Conservation (phyloP, 2,329 filamentous ascomycete genomes). For the Aurifilum marmelostoma region DNA sequence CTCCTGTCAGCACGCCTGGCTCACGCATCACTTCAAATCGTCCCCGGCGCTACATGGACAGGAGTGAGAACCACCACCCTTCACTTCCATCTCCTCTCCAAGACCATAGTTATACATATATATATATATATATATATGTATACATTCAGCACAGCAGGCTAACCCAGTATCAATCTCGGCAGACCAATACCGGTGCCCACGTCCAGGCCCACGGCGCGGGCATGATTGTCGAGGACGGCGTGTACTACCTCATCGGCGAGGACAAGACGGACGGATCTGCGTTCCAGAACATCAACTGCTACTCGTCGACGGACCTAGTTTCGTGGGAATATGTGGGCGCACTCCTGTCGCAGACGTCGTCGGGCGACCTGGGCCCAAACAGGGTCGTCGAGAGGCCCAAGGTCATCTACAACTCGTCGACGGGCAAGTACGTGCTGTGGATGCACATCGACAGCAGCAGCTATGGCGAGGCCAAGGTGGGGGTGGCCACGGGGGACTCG, state of each 20-base stretch:
- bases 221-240: constrained; percentile 59
- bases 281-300: constrained; percentile 72
- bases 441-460: constrained; percentile 67
- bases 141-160: not conserved
- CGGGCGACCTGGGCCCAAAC: constrained; percentile 62
- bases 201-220: constrained; percentile 70
- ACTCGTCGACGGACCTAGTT: constrained; percentile 64
- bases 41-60: constrained; percentile 38
- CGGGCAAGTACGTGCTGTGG: constrained; percentile 66
- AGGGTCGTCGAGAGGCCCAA: constrained; percentile 71
- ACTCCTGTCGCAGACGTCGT: constrained; percentile 55
- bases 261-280: constrained; percentile 65
- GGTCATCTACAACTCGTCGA: constrained; percentile 67
- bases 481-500: constrained; percentile 60
- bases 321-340: constrained; percentile 65
- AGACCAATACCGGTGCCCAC: constrained; percentile 45
- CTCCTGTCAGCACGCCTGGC: constrained; percentile 33
- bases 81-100: not conserved
- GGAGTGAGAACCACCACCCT: constrained; percentile 29
- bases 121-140: no score
- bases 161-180: not conserved
- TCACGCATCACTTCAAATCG: constrained; percentile 36
- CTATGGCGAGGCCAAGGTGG: constrained; percentile 66
- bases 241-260: constrained; percentile 71
- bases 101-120: no score